phyloP scores from a whole-genome alignment of 306 rosid genomes.

The Cicer judaicum region DNA sequence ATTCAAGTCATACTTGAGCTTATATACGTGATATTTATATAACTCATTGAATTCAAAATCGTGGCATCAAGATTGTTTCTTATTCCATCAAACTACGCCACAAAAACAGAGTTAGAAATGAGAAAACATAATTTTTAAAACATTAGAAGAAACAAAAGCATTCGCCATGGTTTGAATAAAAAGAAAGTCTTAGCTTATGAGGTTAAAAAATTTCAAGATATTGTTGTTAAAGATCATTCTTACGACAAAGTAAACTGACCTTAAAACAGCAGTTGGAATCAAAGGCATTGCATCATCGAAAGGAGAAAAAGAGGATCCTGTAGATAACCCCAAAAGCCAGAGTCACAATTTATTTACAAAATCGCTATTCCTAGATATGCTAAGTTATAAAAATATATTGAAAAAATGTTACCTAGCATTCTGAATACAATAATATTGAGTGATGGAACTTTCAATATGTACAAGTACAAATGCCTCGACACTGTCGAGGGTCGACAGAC shows the following conservation, averaged over 20 bases:
- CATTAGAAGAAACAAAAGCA: no score
- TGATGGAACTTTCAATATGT: constrained; percentile 15
- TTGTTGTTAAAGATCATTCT: constrained; percentile 1
- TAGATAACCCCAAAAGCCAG: neutral
- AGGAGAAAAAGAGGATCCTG: neutral
- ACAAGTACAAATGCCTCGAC: constrained; percentile 24
- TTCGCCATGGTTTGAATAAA: no score
- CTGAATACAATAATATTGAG: neutral
- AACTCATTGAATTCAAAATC: no score
- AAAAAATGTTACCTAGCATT: neutral
- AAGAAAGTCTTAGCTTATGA: no score
- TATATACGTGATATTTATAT: no score
- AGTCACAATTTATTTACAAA: constrained; percentile 21
- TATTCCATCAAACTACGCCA: no score
- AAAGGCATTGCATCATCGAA: neutral
- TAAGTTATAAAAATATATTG: neutral
- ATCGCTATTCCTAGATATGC: neutral
- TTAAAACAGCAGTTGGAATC: constrained; percentile 3
- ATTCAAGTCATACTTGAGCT: no score
- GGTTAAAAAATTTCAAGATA: no score
- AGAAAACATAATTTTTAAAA: no score
- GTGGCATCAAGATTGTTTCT: no score
- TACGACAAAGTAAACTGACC: neutral
- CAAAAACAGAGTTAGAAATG: no score
- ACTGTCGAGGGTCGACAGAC: no score